phyloP scores from a whole-genome alignment of 1,284 basidiomycete species.

The Athelia sp. region DNA sequence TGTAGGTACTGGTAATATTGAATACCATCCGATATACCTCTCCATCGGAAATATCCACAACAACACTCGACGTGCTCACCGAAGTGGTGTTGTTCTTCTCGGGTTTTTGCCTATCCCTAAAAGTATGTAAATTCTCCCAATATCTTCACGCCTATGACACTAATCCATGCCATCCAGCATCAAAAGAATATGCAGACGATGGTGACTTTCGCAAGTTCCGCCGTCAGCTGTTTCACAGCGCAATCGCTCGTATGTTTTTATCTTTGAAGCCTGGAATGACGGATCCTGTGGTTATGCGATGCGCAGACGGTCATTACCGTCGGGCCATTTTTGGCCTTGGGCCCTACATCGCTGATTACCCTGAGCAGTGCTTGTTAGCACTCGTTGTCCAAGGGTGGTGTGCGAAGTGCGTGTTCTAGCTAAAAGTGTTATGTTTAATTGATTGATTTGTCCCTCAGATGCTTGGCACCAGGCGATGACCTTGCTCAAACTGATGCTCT shows the following conservation, averaged over 20 bases:
- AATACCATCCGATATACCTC: constrained; percentile 26
- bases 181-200: constrained; percentile 10
- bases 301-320: constrained; percentile 25
- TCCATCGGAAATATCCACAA: constrained; percentile 27
- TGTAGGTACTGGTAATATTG: constrained; percentile 27
- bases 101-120: constrained; percentile 29
- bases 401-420: constrained; percentile 19
- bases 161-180: constrained; percentile 1
- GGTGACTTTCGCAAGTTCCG: constrained; percentile 18
- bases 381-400: constrained; percentile 28
- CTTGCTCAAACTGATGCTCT: constrained; percentile 15
- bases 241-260: constrained; percentile 15
- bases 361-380: constrained; percentile 25
- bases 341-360: constrained; percentile 32
- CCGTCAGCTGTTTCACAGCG: constrained; percentile 23
- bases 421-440: neutral
- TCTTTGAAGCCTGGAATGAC: constrained; percentile 20
- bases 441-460: constrained; percentile 13
- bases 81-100: constrained; percentile 19
- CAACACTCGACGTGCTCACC: constrained; percentile 19
- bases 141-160: neutral
- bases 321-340: constrained; percentile 23
- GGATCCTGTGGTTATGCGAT: constrained; percentile 17
- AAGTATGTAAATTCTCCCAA: constrained; percentile 21
- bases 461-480: constrained; percentile 14